These are phyloP conservation scores for Macadamia integrifolia DNA, from an alignment of 164 flowering plant genomes.

Conservation along the genomic window DNA sequence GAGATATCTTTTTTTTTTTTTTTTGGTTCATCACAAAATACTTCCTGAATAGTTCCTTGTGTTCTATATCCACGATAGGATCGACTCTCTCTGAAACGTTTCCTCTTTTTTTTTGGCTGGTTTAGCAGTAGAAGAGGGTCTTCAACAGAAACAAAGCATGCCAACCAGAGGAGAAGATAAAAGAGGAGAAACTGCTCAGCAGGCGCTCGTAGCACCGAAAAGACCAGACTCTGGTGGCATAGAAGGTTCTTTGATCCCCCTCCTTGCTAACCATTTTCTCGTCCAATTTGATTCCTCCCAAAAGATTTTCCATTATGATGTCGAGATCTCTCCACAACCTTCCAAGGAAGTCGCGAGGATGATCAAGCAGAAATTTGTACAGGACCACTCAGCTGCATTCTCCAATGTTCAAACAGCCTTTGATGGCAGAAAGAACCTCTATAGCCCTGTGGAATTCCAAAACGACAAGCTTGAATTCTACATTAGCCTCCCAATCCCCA, in stretches of 20 bases:
- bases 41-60: no score
- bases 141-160: constrained; percentile 19
- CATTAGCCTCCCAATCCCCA: constrained; percentile 59
- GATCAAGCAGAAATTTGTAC: constrained; percentile 68
- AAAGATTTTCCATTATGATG: constrained; percentile 69
- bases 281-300: constrained; percentile 62
- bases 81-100: no score
- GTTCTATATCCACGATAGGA: not conserved
- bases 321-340: constrained; percentile 75
- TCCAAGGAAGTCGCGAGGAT: constrained; percentile 75
- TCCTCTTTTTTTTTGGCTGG: not conserved
- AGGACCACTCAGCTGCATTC: constrained; percentile 42
- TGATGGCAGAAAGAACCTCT: constrained; percentile 82
- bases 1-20: no score
- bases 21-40: no score
- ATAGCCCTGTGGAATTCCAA: constrained; percentile 66
- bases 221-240: constrained; percentile 91
- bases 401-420: constrained; percentile 66
- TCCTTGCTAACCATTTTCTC: constrained; percentile 87
- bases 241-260: constrained; percentile 63
- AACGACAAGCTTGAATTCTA: constrained; percentile 63
- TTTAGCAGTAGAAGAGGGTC: constrained; percentile 24
- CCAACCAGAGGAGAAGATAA: constrained; percentile 26
- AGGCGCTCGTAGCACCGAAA: constrained; percentile 40
- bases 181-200: constrained; percentile 14